These are phyloP conservation scores for Phytophthora cajani DNA, from an alignment of 352 stramenopile genomes.

Conservation along the genomic window DNA sequence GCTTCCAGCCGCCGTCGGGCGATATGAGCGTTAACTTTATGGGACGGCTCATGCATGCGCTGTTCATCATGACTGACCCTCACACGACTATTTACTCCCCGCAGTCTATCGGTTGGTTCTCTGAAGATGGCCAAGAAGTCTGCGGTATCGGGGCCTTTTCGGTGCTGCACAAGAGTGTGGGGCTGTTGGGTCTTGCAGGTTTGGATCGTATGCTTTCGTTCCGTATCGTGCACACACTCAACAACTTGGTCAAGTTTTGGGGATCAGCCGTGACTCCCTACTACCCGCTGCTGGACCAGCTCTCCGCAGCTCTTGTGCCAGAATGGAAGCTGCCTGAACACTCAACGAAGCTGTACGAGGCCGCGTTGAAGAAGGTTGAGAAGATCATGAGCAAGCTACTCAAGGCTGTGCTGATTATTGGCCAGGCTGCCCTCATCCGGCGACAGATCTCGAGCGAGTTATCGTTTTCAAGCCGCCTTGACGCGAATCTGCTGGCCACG, in stretches of 20 bases:
- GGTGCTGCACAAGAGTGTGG: constrained; percentile 91
- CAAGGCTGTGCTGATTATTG: constrained; percentile 93
- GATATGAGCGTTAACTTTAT: constrained; percentile 94
- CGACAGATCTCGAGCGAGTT: constrained; percentile 93
- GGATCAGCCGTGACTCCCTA: constrained; percentile 89
- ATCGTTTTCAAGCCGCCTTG: constrained; percentile 88
- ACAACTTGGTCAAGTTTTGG: constrained; percentile 95
- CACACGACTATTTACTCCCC: constrained; percentile 93
- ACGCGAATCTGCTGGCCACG: constrained; percentile 92
- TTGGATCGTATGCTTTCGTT: constrained; percentile 94
- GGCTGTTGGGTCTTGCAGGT: constrained; percentile 90
- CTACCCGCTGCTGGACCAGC: constrained; percentile 88
- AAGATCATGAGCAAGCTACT: constrained; percentile 95
- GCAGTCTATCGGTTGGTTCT: constrained; percentile 94
- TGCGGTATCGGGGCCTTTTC: constrained; percentile 91
- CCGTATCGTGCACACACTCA: constrained; percentile 92
- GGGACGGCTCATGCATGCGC: constrained; percentile 90
- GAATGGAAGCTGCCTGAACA: constrained; percentile 92
- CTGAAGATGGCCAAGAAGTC: constrained; percentile 82
- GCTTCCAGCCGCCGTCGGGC: constrained; percentile 84
- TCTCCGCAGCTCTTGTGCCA: constrained; percentile 83
- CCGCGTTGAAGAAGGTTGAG: constrained; percentile 93
- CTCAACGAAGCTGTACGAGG: constrained; percentile 86
- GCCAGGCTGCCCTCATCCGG: constrained; percentile 93
- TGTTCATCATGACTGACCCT: constrained; percentile 94